Conservation (phyloP, 2,329 filamentous ascomycete genomes). For the Byssochlamys sp. region DNA sequence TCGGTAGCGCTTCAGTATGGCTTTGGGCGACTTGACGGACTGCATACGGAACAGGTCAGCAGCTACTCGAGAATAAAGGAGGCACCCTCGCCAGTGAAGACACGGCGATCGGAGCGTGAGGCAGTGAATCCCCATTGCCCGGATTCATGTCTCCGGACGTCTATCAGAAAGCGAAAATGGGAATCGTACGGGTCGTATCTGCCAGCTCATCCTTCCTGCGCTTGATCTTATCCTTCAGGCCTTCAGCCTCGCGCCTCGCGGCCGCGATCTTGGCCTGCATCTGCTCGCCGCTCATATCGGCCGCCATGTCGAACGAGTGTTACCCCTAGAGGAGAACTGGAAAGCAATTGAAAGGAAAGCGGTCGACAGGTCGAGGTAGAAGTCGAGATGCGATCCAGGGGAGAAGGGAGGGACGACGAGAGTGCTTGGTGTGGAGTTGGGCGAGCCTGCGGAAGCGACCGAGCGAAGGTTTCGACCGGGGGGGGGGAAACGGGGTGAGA, state of each 20-base stretch:
- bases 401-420: conserved; percentile 8
- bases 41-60: conserved; percentile 34
- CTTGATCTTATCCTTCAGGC: conserved; percentile 96
- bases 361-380: conserved; percentile 6
- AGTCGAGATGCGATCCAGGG: conserved; percentile 10
- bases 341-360: conserved; percentile 11
- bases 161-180: conserved; percentile 3
- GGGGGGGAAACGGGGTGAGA: conserved; percentile 9
- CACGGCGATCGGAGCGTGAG: neutral
- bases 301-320: conserved; percentile 30
- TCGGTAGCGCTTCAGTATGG: conserved; percentile 82
- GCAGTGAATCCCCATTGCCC: neutral
- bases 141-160: conserved; percentile 1
- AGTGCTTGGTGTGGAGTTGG: conserved; percentile 15
- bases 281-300: conserved; percentile 43
- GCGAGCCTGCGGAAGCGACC: conserved; percentile 17
- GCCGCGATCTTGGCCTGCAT: conserved; percentile 91
- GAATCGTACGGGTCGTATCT: conserved; percentile 80
- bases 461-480: conserved; percentile 9
- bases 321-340: conserved; percentile 16
- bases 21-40: conserved; percentile 87
- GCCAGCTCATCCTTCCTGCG: conserved; percentile 99
- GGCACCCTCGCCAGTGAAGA: neutral
- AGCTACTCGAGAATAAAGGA: conserved; percentile 6
- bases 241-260: conserved; percentile 93